Evolutionary conservation across 2,329 filamentous ascomycete species (phyloP), one percentile per base, ranked within the genome.

Genomic region (Waltergamsia citrina): DNA sequence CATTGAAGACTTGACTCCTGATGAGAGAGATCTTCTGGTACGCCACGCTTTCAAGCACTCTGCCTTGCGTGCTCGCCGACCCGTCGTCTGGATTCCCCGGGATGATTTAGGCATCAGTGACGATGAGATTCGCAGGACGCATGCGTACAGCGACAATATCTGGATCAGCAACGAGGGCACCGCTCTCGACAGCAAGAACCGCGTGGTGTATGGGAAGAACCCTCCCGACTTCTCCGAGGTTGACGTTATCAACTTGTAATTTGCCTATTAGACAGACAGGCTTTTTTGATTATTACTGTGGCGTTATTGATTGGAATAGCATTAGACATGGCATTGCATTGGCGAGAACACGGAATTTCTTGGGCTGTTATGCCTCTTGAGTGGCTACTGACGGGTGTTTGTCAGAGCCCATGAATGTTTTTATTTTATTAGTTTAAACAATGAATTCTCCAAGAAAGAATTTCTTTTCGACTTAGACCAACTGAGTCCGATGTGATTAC

Each of bases 141-240:
- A 79, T 43, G 67, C 70, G 31, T 83, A 87, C 53, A 90, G 81
- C 51, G 75, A 84, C 38, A 69, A 77, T 41, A 82, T 96, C 34
- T 94, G 87, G 84, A 87, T 96, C 52, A 94, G 85, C 47, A 95
- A 95, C 55, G 83, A 93, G 53, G 87, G 87, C 38, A 87, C 90
- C 15, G 84, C 85, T 8, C 64, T 96, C 45, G 86, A 95, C 61
- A 82, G 78, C 36, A 87, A 86, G 55, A 76, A 77, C 20, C 76
- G 82, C 14, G 86, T 94, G 5, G 75, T 94, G 24, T 95, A 92
- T 56, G 81, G 82, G 42, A 77, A 76, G 41, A 84, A 86, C 40
- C 88, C 88, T 12, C 88, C 88, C 0, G 87, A 94, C 58, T 93
- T 94, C 52, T 87, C 82, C 0, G 85, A 93, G 57, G 67, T 90